A percentile compares a stretch with the other conserved stretches of the same genome.
phyloP scores from a whole-genome alignment of 129 eudicot genomes.

The Daucus carota region DH1_v3.0 NC_030387.2:40807001-40807500 shows the following conservation, averaged over 20 bases:
- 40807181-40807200: background rate
- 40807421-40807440: too few species aligned
- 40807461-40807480: too few species aligned
- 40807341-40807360: background rate
- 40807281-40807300: background rate
- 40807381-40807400: too few species aligned
- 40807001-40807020: background rate
- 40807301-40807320: background rate
- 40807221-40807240: background rate
- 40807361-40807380: too few species aligned
- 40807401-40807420: too few species aligned
- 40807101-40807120: constrained; percentile 28
- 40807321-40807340: background rate
- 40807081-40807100: constrained; percentile 15
- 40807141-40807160: background rate
- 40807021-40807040: background rate
- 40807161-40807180: background rate
- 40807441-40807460: too few species aligned
- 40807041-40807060: constrained; percentile 12
- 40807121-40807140: constrained; percentile 15
- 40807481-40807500: too few species aligned
- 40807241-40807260: background rate
- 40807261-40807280: background rate
- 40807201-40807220: background rate
- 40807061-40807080: constrained; percentile 29